Conservation (phyloP, 805 yeast species). For the Candida silvicultrix region DNA sequence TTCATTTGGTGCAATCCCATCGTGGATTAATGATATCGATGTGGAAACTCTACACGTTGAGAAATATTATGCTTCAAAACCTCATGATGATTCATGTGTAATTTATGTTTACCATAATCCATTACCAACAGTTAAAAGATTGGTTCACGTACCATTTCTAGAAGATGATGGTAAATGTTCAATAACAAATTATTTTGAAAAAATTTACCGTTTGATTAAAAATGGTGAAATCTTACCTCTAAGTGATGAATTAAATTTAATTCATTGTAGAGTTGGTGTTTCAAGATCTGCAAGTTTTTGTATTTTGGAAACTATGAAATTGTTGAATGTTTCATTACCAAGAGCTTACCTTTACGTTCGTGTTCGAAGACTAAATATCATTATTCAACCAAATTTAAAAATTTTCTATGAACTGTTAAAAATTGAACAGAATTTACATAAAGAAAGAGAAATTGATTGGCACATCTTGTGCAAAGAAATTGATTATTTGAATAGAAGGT, state of each 20-base stretch:
- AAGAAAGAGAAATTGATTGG: neutral
- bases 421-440: slow-evolving; percentile 2
- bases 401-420: slow-evolving; percentile 79
- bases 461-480: neutral
- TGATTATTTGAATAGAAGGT: neutral
- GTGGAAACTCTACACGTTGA: neutral
- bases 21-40: slow-evolving; percentile 37
- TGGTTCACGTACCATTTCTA: slow-evolving; percentile 52
- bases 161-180: slow-evolving; percentile 86
- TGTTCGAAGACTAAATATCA: slow-evolving; percentile 76
- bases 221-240: slow-evolving; percentile 27
- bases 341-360: slow-evolving; percentile 77
- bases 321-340: slow-evolving; percentile 55
- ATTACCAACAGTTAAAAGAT: slow-evolving; percentile 10
- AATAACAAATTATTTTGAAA: slow-evolving; percentile 48
- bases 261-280: slow-evolving; percentile 91
- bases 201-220: slow-evolving; percentile 57
- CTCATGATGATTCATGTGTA: neutral
- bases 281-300: slow-evolving; percentile 88
- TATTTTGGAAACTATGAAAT: slow-evolving; percentile 82
- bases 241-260: slow-evolving; percentile 45
- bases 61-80: neutral
- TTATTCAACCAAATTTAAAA: slow-evolving; percentile 83
- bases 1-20: slow-evolving; percentile 71
- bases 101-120: slow-evolving; percentile 1